Conservation (phyloP, 257 asterid species). For the Anisodus acutangulus region DNA sequence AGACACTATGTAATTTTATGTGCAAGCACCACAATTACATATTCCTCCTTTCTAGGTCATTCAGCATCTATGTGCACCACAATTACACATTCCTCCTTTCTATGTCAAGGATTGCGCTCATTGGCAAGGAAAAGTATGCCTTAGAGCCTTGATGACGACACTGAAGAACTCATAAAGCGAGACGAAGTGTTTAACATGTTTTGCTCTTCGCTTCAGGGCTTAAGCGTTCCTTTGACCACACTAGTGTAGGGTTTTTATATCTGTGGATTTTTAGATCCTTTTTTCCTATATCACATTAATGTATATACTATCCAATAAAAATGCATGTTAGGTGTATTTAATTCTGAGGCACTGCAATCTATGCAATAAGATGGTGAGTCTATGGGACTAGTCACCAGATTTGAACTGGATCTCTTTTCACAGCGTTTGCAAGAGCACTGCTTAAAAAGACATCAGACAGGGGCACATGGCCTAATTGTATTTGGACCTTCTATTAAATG, state of each 20-base stretch:
- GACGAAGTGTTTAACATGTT: too few species aligned
- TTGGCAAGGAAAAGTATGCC: background rate
- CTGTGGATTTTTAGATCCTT: background rate
- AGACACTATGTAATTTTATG: background rate
- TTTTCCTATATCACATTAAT: background rate
- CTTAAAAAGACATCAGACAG: background rate
- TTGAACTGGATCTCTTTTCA: too few species aligned
- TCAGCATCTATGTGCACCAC: too few species aligned
- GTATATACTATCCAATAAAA: background rate
- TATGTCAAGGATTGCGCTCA: too few species aligned
- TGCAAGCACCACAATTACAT: background rate
- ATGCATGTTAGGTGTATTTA: background rate
- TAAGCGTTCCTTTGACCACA: too few species aligned
- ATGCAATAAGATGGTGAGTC: background rate
- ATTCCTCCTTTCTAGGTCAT: background rate
- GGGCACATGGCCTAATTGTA: background rate
- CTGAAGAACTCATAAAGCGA: background rate
- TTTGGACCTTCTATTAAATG: background rate
- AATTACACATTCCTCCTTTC: too few species aligned
- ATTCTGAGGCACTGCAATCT: background rate
- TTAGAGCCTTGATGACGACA: too few species aligned
- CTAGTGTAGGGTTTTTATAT: too few species aligned
- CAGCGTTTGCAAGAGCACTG: background rate
- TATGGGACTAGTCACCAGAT: too few species aligned
- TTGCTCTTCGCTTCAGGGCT: too few species aligned